Conservation (phyloP, 2,329 filamentous ascomycete species). For the Neonectria punicea region DNA sequence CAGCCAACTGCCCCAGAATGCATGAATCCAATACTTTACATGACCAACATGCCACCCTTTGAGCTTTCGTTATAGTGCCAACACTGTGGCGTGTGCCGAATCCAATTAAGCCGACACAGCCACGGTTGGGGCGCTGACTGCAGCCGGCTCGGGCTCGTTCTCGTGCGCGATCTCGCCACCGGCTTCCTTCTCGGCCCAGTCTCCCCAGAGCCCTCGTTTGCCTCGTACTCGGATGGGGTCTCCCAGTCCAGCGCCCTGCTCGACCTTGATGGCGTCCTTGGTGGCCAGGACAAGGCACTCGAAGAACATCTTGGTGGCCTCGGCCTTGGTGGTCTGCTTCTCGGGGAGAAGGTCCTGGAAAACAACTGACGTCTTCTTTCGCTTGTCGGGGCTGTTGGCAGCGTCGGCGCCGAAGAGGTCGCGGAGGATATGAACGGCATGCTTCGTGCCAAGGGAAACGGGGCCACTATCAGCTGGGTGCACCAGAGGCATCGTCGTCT, state of each 20-base stretch:
- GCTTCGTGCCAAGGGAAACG: conserved; percentile 90
- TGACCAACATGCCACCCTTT: conserved; percentile 41
- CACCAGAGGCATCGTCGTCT: conserved; percentile 78
- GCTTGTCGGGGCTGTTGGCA: conserved; percentile 74
- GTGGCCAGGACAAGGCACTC: conserved; percentile 95
- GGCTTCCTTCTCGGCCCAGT: conserved; percentile 86
- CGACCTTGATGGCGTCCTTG: conserved; percentile 97
- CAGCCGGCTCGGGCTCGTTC: conserved; percentile 54
- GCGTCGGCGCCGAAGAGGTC: conserved; percentile 84
- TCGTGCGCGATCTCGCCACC: conserved; percentile 69
- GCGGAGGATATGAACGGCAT: conserved; percentile 93
- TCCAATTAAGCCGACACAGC: conserved; percentile 51
- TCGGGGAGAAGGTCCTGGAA: conserved; percentile 95
- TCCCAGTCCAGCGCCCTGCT: conserved; percentile 82
- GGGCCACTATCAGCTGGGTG: conserved; percentile 87
- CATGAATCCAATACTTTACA: conserved; percentile 50
- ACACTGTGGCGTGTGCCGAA: conserved; percentile 4
- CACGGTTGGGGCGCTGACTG: conserved; percentile 46
- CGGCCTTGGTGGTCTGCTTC: conserved; percentile 80
- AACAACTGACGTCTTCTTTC: conserved; percentile 79
- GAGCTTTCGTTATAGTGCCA: conserved; percentile 35
- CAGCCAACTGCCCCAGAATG: conserved; percentile 46
- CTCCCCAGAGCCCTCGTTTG: conserved; percentile 96
- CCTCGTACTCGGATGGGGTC: conserved; percentile 84
- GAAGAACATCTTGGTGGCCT: conserved; percentile 99